Evolutionary conservation across 805 yeast species (phyloP).

Genomic region (Tetrapisispora pingtungensis): DNA sequence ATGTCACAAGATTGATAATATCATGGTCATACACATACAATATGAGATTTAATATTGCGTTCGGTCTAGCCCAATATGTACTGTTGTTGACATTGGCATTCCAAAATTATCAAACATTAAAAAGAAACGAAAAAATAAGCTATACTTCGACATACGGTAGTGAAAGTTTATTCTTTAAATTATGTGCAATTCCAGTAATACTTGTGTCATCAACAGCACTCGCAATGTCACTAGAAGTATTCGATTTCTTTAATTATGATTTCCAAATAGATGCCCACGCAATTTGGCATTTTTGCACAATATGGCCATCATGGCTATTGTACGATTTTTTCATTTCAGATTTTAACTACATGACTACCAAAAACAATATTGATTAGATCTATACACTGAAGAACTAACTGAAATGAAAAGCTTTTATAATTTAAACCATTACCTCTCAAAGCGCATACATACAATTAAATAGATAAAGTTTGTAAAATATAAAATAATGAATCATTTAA

Average conservation of each 20-base stretch:
- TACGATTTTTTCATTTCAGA: conserved; percentile 50
- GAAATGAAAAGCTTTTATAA: too few relatives aligned
- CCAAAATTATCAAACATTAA: conserved; percentile 24
- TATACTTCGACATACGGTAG: conserved; percentile 4
- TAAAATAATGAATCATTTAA: too few relatives aligned
- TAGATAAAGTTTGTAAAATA: too few relatives aligned
- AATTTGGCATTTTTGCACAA: conserved; percentile 85
- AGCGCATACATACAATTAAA: too few relatives aligned
- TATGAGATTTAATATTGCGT: conserved; percentile 76
- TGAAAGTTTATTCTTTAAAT: conserved; percentile 8
- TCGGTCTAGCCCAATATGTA: conserved; percentile 69
- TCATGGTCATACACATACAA: conserved; percentile 91
- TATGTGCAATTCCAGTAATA: conserved; percentile 39
- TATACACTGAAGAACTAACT: too few relatives aligned
- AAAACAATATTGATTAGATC: conserved; percentile 1
- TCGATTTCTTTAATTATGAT: conserved; percentile 71
- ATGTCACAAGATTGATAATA: conserved; percentile 51
- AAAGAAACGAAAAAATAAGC: conserved; percentile 4
- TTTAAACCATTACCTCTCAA: too few relatives aligned
- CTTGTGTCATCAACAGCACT: conserved; percentile 43
- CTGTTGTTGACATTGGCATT: conserved; percentile 25
- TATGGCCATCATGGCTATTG: conserved; percentile 69
- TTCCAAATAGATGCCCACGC: conserved; percentile 84
- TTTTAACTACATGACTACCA: conserved; percentile 14
- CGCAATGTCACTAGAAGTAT: conserved; percentile 85